Evolutionary conservation across 2,329 filamentous ascomycete genomes (phyloP).

Genomic region (Microdochium paspali): DNA sequence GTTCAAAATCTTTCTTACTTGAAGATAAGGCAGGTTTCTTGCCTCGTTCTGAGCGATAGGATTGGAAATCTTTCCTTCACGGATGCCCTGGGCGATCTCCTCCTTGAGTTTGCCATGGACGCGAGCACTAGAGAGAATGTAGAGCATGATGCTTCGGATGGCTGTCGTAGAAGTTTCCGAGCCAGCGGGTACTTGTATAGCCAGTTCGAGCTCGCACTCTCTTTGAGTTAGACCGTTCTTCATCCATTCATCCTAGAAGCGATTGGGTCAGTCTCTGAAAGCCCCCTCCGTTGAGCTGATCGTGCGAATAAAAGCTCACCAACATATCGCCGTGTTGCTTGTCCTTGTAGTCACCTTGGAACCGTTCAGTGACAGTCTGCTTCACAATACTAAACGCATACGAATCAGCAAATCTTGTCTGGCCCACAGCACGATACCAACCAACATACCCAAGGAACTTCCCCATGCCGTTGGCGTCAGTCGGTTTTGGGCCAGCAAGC

Average conservation of each 20-base stretch:
- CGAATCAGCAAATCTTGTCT: neutral
- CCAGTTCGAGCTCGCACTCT: constrained; percentile 27
- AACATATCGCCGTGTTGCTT: constrained; percentile 9
- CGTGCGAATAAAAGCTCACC: constrained; percentile 5
- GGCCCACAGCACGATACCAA: neutral
- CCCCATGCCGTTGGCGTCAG: constrained; percentile 14
- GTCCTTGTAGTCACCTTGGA: constrained; percentile 3
- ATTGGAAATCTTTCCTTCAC: constrained; percentile 13
- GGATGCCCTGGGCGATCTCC: constrained; percentile 33
- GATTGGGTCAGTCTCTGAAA: neutral
- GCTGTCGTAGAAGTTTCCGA: constrained; percentile 44
- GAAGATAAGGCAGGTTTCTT: constrained; percentile 17
- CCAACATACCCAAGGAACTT: constrained; percentile 11
- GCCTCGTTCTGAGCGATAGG: constrained; percentile 17
- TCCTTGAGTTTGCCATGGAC: constrained; percentile 30
- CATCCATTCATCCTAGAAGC: constrained; percentile 28
- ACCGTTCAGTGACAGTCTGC: constrained; percentile 9
- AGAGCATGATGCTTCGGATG: constrained; percentile 37
- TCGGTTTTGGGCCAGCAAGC: constrained; percentile 11
- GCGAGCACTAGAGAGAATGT: constrained; percentile 34
- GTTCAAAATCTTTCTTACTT: constrained; percentile 5
- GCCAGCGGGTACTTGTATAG: constrained; percentile 16
- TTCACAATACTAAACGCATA: constrained; percentile 12
- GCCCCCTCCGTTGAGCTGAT: too few relatives aligned
- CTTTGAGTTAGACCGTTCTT: constrained; percentile 28